phyloP scores from a whole-genome alignment of 2,329 filamentous ascomycete species.

The Fusarium miscanthi region DNA sequence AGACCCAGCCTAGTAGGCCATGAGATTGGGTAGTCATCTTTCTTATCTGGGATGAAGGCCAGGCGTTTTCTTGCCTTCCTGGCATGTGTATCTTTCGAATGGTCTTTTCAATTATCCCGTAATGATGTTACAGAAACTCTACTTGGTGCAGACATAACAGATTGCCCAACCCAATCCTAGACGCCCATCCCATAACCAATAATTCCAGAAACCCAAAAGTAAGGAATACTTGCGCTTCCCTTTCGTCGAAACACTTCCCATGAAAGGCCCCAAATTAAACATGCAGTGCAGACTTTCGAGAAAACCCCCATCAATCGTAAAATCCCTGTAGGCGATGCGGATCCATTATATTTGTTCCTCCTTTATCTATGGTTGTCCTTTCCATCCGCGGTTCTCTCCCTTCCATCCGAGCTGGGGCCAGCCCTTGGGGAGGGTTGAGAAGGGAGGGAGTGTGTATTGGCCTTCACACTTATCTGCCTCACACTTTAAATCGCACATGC shows the following conservation, averaged over 20 bases:
- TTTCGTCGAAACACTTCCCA: neutral
- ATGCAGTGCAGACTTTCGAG: constrained; percentile 4
- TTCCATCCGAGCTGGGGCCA: constrained; percentile 62
- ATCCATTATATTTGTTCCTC: neutral
- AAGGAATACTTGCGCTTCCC: constrained; percentile 2
- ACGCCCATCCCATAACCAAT: constrained; percentile 34
- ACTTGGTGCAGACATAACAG: constrained; percentile 34
- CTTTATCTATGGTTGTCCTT: constrained; percentile 37
- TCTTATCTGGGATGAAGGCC: no score
- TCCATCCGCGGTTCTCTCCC: constrained; percentile 43
- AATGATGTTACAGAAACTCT: constrained; percentile 35
- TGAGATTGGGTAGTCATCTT: no score
- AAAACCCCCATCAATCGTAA: constrained; percentile 24
- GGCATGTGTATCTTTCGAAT: neutral
- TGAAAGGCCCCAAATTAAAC: constrained; percentile 4
- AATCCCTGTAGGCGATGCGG: constrained; percentile 1
- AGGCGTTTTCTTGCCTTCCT: neutral
- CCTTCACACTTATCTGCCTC: constrained; percentile 61
- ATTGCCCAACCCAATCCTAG: constrained; percentile 37
- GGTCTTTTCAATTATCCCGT: constrained; percentile 11
- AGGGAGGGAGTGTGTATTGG: constrained; percentile 69
- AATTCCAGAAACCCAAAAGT: constrained; percentile 30
- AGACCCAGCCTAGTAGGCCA: no score
- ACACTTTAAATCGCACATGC: constrained; percentile 63
- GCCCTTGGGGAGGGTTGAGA: constrained; percentile 66